phyloP scores from a whole-genome alignment of 345 rosid genomes.

The Erodium maritimum region DNA sequence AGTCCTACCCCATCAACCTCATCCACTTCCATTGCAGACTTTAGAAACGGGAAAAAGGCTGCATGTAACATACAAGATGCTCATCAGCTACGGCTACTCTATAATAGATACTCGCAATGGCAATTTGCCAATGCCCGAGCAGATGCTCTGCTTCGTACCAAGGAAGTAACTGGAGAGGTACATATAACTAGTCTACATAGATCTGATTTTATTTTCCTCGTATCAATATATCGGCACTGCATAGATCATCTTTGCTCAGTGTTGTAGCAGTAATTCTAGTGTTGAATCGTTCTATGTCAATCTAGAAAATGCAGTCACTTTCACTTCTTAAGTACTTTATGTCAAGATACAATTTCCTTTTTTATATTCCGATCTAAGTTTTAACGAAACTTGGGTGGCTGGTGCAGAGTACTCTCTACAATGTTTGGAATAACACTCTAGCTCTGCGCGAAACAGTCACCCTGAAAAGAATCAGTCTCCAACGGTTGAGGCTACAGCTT shows the following conservation, averaged over 20 bases:
- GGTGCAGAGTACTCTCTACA: constrained; percentile 58
- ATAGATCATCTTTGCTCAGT: neutral
- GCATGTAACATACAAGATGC: constrained; percentile 68
- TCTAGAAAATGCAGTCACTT: too few species aligned
- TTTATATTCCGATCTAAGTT: neutral
- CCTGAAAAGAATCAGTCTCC: constrained; percentile 54
- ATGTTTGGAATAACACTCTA: constrained; percentile 59
- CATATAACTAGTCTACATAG: neutral
- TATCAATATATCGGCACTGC: neutral
- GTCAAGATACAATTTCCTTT: neutral
- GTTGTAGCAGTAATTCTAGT: neutral
- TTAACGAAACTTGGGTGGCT: constrained; percentile 9
- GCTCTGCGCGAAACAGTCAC: constrained; percentile 56
- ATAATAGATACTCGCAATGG: constrained; percentile 88
- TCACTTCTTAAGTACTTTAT: neutral
- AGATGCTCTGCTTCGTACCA: constrained; percentile 53
- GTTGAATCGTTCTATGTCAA: too few species aligned
- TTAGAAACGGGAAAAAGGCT: constrained; percentile 62
- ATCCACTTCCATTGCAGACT: constrained; percentile 68
- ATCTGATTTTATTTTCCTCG: too few species aligned
- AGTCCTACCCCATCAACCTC: constrained; percentile 39
- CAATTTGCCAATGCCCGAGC: constrained; percentile 68
- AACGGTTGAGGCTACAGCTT: constrained; percentile 59
- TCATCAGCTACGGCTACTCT: constrained; percentile 68
- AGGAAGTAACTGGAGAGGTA: constrained; percentile 74